Evolutionary conservation across 371 early-diverging fungal species (phyloP), one percentile per base, ranked within the genome.

Genomic region (Circinella umbellata): DNA sequence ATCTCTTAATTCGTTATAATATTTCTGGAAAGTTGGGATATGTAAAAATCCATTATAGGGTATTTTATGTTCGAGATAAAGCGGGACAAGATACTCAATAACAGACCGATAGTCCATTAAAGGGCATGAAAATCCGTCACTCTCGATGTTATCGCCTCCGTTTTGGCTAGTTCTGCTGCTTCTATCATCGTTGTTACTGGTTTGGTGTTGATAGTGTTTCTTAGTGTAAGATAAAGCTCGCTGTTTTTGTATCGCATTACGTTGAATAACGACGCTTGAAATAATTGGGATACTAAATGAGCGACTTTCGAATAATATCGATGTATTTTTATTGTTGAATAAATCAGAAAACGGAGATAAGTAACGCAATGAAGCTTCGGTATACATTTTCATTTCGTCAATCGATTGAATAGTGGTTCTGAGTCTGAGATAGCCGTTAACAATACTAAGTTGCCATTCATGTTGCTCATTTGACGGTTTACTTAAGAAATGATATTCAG

Each of bases 401-500:
- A 67, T 10, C 18, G 64, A 57, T 14, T 47, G 68, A 27, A 72
- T 72, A 15, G 60, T 20, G 4, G 72, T 64, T 10, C 68, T 65
- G 15, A 72, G 36, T 6, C 39, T 51, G n/a, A 72, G 48, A 14
- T 20, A n/a, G 20, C 72, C 72, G 38, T 68, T 46, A 11, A 64
- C 61, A 18, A 72, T 17, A 27, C 68, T 64, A 14, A 72, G 49
- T 14, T 72, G 55, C 72, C 72, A 72, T 62, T 64, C 34, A 14
- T 13, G 53, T n/a, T 64, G 53, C 7, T 34, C 35, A 18, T 51
- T 47, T 27, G 27, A 47, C 47, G 47, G 15, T 47, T 15, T 47
- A 27, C 27, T 2, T 27, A 27, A 27, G 27, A 2, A 27, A 27
- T 27, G 27, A 27, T 2, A 27, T 27, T 27, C 27, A 27, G 27